Evolutionary conservation across 2,329 filamentous ascomycete genomes (phyloP), one percentile per base, ranked within the genome.

Genomic region (Gyromitra esculenta): DNA sequence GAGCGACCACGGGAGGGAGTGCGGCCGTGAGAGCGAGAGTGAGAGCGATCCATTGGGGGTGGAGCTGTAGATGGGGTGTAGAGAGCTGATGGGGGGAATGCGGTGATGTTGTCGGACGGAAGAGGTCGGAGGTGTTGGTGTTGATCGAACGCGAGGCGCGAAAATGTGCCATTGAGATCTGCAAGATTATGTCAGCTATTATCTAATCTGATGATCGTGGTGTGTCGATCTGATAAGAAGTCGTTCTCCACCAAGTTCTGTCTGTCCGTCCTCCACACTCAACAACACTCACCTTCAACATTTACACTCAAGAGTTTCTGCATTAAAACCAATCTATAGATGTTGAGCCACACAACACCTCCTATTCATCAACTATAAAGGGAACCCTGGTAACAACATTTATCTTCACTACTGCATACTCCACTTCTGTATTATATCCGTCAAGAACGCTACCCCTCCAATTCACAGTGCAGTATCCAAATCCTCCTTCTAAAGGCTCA

Each of bases 1-100:
- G 77, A 77, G 35, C 77, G 78, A 8, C 65, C 77, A 45, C 75
- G 78, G 59, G 77, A 76, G 31, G 50, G 45, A 6, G 70, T 77
- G 45, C 72, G 75, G 35, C 68, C 65, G 18, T 60, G 66, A 25
- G 76, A 71, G 21, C 66, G 77, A 31, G 76, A 68, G 37, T 56
- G 64, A 21, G 76, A 70, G 63, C 69, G 76, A 67, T 79, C 78
- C 78, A 79, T 79, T 62, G 72, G 39, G 25, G 7, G 37, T 21
- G 25, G 11, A 37, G 21, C 1, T 13, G 59, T 50, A 9, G 21
- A 48, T 35, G 60, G 18, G 41, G 65, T n/a, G 39, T 21, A n/a
- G 41, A n/a, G 25, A 31, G 60, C 50, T 48, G 41, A 48, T 67
- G 63, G 41, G 18, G 21, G 45, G 41, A 37, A 35, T 43, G 18